These are phyloP conservation scores for Colletotrichum incanum DNA, from an alignment of 2,329 filamentous ascomycete species.

Conservation along the genomic window DNA sequence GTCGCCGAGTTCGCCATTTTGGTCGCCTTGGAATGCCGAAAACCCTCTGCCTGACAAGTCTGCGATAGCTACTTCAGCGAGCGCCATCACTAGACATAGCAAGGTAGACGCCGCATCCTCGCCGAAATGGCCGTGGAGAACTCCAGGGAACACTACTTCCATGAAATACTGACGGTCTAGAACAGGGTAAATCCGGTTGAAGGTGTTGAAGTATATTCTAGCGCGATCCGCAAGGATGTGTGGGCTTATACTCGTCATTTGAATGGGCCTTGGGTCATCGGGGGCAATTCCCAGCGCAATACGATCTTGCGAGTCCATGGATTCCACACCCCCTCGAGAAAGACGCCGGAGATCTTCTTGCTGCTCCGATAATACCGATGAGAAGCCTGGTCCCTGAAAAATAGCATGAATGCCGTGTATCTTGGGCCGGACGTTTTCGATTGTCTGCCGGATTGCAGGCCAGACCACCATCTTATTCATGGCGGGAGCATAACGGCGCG, in stretches of 20 bases:
- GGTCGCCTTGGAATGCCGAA: constrained; percentile 43
- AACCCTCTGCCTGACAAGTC: constrained; percentile 64
- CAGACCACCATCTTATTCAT: constrained; percentile 41
- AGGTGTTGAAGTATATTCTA: constrained; percentile 72
- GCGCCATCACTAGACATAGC: constrained; percentile 70
- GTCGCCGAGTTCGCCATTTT: constrained; percentile 36
- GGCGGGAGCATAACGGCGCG: constrained; percentile 35
- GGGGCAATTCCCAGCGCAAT: constrained; percentile 11
- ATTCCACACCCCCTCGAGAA: constrained; percentile 31
- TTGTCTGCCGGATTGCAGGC: constrained; percentile 40
- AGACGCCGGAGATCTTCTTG: constrained; percentile 25
- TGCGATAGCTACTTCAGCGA: constrained; percentile 72
- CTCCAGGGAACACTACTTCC: constrained; percentile 60
- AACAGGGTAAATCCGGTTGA: constrained; percentile 72
- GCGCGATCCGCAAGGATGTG: constrained; percentile 66
- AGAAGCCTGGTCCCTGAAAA: constrained; percentile 27
- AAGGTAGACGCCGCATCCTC: constrained; percentile 67
- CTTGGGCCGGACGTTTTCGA: constrained; percentile 30
- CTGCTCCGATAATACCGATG: constrained; percentile 30
- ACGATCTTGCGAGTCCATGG: constrained; percentile 4
- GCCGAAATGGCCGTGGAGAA: constrained; percentile 65
- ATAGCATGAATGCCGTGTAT: constrained; percentile 26
- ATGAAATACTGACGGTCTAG: constrained; percentile 71
- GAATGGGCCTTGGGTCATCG: not conserved
- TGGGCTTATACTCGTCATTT: constrained; percentile 55